These are phyloP conservation scores for Petunia secreta DNA, from an alignment of 257 asterid species.

Conservation along the genomic window DNA sequence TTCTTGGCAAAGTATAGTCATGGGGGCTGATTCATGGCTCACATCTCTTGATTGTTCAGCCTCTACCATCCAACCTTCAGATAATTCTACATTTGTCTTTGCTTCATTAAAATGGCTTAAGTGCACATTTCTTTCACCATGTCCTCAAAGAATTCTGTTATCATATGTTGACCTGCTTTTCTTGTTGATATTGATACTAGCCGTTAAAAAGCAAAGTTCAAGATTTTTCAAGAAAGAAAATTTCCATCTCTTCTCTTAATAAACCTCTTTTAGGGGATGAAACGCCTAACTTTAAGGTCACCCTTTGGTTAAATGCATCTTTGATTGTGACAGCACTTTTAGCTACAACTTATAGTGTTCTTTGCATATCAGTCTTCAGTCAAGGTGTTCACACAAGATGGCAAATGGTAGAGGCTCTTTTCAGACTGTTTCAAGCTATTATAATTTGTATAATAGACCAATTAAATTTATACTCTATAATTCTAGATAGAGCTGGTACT, in stretches of 20 bases:
- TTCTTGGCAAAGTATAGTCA: slow-evolving; percentile 21
- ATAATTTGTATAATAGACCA: no score
- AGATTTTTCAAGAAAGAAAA: slow-evolving; percentile 18
- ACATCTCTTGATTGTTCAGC: slow-evolving; percentile 50
- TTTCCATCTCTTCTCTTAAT: slow-evolving; percentile 35
- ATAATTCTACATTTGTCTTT: slow-evolving; percentile 30
- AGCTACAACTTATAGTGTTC: slow-evolving; percentile 40
- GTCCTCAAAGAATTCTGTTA: slow-evolving; percentile 53
- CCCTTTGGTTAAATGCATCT: slow-evolving; percentile 46
- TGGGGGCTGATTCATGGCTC: slow-evolving; percentile 44
- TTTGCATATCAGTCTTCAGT: slow-evolving; percentile 40
- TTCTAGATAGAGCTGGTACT: no score
- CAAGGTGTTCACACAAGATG: slow-evolving; percentile 41
- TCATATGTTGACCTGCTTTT: slow-evolving; percentile 46
- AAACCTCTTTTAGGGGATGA: slow-evolving; percentile 52
- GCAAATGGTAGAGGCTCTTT: slow-evolving; percentile 45
- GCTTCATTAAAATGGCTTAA: slow-evolving; percentile 36
- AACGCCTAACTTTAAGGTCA: slow-evolving; percentile 35
- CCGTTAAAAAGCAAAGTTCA: slow-evolving; percentile 35
- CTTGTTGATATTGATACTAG: slow-evolving; percentile 37
- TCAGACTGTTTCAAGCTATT: slow-evolving; percentile 41
- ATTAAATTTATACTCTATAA: no score
- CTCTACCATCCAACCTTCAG: slow-evolving; percentile 39
- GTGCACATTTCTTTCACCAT: slow-evolving; percentile 57
- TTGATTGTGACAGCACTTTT: slow-evolving; percentile 41